Evolutionary conservation across 306 rosid genomes (phyloP).

Genomic region (Trifolium subterraneum): DNA sequence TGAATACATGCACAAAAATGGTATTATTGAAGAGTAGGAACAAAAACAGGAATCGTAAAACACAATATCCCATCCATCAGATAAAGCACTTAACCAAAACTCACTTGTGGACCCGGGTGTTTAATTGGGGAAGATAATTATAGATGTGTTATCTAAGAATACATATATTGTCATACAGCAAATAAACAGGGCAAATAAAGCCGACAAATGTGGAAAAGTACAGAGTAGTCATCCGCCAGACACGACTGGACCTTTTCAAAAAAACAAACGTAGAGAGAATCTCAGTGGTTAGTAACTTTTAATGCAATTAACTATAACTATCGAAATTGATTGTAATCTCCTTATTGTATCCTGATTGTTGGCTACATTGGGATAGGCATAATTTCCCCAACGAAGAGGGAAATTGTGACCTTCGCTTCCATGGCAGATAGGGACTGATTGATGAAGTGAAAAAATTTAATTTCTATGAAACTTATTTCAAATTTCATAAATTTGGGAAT

Average conservation of each 20-base stretch:
- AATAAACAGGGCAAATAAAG: not conserved
- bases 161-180: slow-evolving; percentile 1
- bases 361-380: not conserved
- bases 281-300: not conserved
- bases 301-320: not conserved
- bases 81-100: slow-evolving; percentile 23
- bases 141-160: not conserved
- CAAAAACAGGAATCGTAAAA: not conserved
- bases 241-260: not conserved
- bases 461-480: not conserved
- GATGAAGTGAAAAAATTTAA: not conserved
- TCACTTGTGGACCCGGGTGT: not conserved
- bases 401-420: not conserved
- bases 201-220: slow-evolving; percentile 23
- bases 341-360: not conserved
- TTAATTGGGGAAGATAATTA: not conserved
- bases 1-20: slow-evolving; percentile 20
- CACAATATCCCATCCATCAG: slow-evolving; percentile 14
- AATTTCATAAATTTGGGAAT: not conserved
- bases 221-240: not conserved
- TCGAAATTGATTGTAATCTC: not conserved
- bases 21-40: slow-evolving; percentile 16
- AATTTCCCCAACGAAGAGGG: not conserved
- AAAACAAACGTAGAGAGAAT: not conserved
- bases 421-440: not conserved